Conservation (phyloP, 257 asterid genomes). For the Apocynum venetum region DNA sequence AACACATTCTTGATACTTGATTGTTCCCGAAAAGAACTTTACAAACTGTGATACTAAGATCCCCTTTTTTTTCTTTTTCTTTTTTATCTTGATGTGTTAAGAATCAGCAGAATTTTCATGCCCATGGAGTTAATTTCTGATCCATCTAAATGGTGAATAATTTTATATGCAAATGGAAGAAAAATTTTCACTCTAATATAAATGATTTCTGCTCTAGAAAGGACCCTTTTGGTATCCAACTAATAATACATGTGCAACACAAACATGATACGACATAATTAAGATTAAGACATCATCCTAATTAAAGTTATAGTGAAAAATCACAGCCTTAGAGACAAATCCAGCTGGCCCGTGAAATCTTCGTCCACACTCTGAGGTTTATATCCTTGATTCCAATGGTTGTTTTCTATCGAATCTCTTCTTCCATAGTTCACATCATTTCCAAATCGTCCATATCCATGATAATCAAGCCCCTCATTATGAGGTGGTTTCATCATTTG, state of each 20-base stretch:
- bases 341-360: conserved; percentile 48
- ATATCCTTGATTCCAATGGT: conserved; percentile 24
- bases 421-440: conserved; percentile 23
- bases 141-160: not conserved
- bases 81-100: not conserved
- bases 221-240: not conserved
- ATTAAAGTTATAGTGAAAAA: not conserved
- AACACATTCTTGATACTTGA: not conserved
- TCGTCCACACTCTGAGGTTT: conserved; percentile 41
- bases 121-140: not conserved
- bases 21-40: not conserved
- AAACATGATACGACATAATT: not conserved
- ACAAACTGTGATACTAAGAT: not conserved
- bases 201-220: not conserved
- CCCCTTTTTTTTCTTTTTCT: too few relatives aligned
- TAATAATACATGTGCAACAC: not conserved
- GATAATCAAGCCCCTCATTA: conserved; percentile 9
- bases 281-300: not conserved
- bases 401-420: conserved; percentile 9
- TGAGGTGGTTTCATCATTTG: conserved; percentile 9
- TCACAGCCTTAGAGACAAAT: conserved; percentile 67
- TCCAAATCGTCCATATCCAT: conserved; percentile 8
- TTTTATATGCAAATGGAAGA: not conserved
- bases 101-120: not conserved
- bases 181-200: not conserved